Evolutionary conservation across 2,329 filamentous ascomycete genomes (phyloP).

Genomic region (Podosphaera leucotricha): DNA sequence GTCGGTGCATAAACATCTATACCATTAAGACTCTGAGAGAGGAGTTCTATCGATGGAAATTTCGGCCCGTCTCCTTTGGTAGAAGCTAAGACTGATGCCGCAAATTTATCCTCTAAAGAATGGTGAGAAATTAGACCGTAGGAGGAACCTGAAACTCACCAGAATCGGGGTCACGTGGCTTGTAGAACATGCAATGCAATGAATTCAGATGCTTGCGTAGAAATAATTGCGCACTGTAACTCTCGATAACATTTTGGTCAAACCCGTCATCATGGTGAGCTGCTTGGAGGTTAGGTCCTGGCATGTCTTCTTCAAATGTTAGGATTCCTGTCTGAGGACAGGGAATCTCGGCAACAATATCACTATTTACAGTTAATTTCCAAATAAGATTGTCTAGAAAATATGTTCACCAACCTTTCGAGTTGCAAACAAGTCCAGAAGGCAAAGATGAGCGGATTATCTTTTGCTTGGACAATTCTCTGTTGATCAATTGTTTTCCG

Average conservation of each 20-base stretch:
- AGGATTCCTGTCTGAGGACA: constrained; percentile 36
- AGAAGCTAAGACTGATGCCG: constrained; percentile 2
- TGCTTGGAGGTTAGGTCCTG: constrained; percentile 34
- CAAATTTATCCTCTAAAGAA: not conserved
- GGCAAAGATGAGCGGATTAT: constrained; percentile 48
- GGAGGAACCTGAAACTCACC: not conserved
- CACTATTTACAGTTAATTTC: constrained; percentile 25
- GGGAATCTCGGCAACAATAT: constrained; percentile 70
- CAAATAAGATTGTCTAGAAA: not conserved
- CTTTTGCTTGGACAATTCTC: constrained; percentile 12
- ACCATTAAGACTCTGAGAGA: constrained; percentile 19
- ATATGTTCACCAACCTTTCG: constrained; percentile 39
- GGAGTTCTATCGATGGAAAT: constrained; percentile 24
- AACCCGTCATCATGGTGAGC: constrained; percentile 22
- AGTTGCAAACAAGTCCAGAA: constrained; percentile 91
- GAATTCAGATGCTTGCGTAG: constrained; percentile 40
- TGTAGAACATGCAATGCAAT: constrained; percentile 25
- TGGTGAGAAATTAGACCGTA: not conserved
- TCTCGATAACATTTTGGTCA: constrained; percentile 26
- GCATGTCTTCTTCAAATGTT: constrained; percentile 38
- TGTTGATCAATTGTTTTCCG: constrained; percentile 14
- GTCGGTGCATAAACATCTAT: constrained; percentile 23
- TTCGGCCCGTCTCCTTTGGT: constrained; percentile 4
- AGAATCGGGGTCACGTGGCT: constrained; percentile 7
- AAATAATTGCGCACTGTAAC: constrained; percentile 39